These are phyloP conservation scores for Ustilago cynodontis DNA, from an alignment of 1,284 basidiomycete genomes.

Conservation along the genomic window DNA sequence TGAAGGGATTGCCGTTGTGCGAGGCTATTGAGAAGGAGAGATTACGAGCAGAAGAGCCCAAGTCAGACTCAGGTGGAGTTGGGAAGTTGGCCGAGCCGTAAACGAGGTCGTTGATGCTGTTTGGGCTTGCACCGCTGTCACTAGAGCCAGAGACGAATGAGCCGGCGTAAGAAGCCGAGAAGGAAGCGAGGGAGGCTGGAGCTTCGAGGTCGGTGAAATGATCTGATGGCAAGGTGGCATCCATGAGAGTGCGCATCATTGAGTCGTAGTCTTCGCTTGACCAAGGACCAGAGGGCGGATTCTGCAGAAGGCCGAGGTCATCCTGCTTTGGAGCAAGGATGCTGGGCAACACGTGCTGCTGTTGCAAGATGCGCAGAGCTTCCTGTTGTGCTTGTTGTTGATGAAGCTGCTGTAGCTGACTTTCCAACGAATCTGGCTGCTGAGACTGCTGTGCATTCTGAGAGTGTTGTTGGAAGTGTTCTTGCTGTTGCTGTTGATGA, in stretches of 20 bases:
- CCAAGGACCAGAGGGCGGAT: constrained; percentile 38
- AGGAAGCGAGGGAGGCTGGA: constrained; percentile 36
- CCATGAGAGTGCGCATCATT: constrained; percentile 53
- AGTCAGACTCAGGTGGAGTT: constrained; percentile 49
- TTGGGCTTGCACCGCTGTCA: constrained; percentile 50
- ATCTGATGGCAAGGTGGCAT: constrained; percentile 31
- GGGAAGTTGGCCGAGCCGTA: constrained; percentile 47
- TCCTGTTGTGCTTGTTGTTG: constrained; percentile 40
- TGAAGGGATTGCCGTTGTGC: constrained; percentile 20
- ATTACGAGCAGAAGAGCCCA: constrained; percentile 28
- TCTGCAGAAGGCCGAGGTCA: constrained; percentile 18
- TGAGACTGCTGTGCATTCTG: constrained; percentile 16
- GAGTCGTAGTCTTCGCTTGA: constrained; percentile 54
- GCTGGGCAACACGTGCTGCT: constrained; percentile 36
- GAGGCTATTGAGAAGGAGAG: constrained; percentile 39
- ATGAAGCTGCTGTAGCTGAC: constrained; percentile 23
- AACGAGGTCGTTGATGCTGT: constrained; percentile 60
- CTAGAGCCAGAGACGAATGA: constrained; percentile 50
- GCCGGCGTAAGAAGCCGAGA: constrained; percentile 42
- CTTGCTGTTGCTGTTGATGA: constrained; percentile 33
- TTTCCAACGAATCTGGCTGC: constrained; percentile 20
- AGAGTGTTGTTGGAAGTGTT: constrained; percentile 14
- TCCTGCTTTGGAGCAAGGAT: constrained; percentile 34
- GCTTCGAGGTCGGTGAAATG: constrained; percentile 43
- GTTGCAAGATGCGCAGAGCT: constrained; percentile 27